Evolutionary conservation across 2,329 filamentous ascomycete species (phyloP), one percentile per base, ranked within the genome.

Genomic region (Talaromyces amestolkiae): DNA sequence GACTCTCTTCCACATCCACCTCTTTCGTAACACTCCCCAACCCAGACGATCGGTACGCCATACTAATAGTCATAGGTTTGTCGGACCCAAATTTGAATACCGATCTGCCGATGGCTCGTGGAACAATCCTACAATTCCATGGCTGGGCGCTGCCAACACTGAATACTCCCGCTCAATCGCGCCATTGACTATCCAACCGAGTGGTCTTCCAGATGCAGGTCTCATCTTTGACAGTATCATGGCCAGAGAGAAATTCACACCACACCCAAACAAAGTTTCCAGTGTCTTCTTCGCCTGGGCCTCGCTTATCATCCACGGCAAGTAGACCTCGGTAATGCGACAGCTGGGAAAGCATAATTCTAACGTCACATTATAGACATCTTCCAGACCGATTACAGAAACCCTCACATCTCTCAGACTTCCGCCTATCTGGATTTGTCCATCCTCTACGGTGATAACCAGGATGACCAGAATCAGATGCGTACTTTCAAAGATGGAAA

Each of bases 211-310:
- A 0, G 90, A 92, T 70, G 87, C 91, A 6, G 78, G 80, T 66
- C 66, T 84, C 63, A 66, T 83, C 58, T 77, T 84, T 68, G 76
- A 84, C 70, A 73, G 79, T 71, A 67, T 82, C 64, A 74, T 80
- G 73, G 73, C 78, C 68, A 70, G 80, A 68, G 70, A 77, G 62
- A 73, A 76, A 70, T 81, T 81, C 68, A 80, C 70, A 27, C 76
- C 77, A 27, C 88, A 91, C 67, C 88, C 89, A 0, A 91, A 91
- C 75, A 90, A 90, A 43, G 86, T 91, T 1, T 92, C 89, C 1
- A 90, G 87, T 69, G 81, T 91, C 9, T 79, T 91, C 53, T 91
- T 89, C 82, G 89, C 91, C 73, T 89, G 87, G 87, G 89, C 89
- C 0, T 89, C 88, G 22, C 85, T 92, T 64, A 87, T 91, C 67